Conservation (phyloP, 768 basidiomycete species). For the Phlebiopsis flavidoalba region DNA sequence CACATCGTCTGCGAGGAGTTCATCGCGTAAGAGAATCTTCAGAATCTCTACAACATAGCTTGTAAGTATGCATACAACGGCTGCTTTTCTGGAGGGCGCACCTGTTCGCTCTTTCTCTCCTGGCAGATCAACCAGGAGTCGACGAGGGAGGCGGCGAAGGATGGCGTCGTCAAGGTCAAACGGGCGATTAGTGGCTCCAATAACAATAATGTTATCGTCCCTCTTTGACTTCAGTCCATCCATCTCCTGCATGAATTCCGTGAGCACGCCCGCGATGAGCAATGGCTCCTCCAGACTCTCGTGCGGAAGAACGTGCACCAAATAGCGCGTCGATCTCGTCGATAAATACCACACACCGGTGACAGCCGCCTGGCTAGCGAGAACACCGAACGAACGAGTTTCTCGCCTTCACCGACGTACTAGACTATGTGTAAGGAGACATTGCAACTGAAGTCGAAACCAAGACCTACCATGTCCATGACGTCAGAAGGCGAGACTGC, state of each 20-base stretch:
- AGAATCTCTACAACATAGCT: constrained; percentile 60
- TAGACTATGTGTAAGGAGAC: constrained; percentile 22
- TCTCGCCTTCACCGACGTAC: constrained; percentile 90
- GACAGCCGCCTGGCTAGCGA: constrained; percentile 78
- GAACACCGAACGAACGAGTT: constrained; percentile 86
- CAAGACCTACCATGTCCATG: constrained; percentile 79
- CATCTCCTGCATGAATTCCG: constrained; percentile 97
- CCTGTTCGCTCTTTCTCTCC: constrained; percentile 83
- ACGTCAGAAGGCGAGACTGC: constrained; percentile 88
- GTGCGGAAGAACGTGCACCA: constrained; percentile 73
- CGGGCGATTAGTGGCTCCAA: constrained; percentile 91
- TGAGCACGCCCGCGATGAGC: constrained; percentile 86
- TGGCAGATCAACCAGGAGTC: constrained; percentile 85
- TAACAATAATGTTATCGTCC: constrained; percentile 81
- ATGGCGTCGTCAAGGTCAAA: constrained; percentile 93
- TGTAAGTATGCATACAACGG: constrained; percentile 4
- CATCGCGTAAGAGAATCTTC: constrained; percentile 81
- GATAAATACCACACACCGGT: constrained; percentile 90
- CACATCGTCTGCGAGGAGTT: constrained; percentile 60
- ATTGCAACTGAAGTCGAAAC: constrained; percentile 1
- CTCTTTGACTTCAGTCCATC: constrained; percentile 81
- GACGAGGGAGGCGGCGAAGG: constrained; percentile 78
- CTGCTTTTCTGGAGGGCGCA: constrained; percentile 25
- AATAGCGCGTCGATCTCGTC: constrained; percentile 95
- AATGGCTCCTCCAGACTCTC: constrained; percentile 72